Evolutionary conservation across 352 stramenopile genomes (phyloP), one percentile per base, ranked within the genome.

Genomic region (Phytophthora cryptogea): DNA sequence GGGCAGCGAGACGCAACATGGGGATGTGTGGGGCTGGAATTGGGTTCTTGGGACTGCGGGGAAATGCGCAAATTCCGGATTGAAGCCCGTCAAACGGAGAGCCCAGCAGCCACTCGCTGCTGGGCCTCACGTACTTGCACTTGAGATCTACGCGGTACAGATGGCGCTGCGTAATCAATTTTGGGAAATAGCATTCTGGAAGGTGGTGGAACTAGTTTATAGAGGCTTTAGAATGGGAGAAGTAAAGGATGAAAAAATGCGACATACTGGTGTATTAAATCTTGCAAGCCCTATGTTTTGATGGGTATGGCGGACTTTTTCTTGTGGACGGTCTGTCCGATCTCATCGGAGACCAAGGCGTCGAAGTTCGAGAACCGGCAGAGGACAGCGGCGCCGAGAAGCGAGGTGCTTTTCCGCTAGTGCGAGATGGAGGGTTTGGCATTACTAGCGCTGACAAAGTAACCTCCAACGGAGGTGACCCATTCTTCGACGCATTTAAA

Each of bases 31-130:
- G 13, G 10, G 32, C 11, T 8, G 10, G 20, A 4, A 8, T 3
- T 40, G 23, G 11, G 14, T 2, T 23, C 20, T 23, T 41, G 20
- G 30, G 52, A 68, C 20, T 66, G 67, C 37, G 46, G 36, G 54
- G 59, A 60, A 63, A 63, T 70, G 54, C 56, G 59, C 64, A 75
- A 78, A 71, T 70, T 67, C 33, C 42, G 54, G 35, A 70, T 70
- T 74, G 66, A 70, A 59, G 54, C 33, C 35, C 20, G 36, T 63
- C 20, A 47, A 16, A 51, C 14, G 42, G 26, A 23, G 20, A 35
- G n/a, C 16, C 17, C 31, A 40, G 31, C 5, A 65, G 57, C 63
- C 63, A 71, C 57, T 71, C 63, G 46, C 63, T 66, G 46, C 63
- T 66, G 30, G 36, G 8, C 48, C 57, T 44, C 26, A 55, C 49